Evolutionary conservation across 345 rosid genomes (phyloP).

Genomic region (Lagerstroemia speciosa): DNA sequence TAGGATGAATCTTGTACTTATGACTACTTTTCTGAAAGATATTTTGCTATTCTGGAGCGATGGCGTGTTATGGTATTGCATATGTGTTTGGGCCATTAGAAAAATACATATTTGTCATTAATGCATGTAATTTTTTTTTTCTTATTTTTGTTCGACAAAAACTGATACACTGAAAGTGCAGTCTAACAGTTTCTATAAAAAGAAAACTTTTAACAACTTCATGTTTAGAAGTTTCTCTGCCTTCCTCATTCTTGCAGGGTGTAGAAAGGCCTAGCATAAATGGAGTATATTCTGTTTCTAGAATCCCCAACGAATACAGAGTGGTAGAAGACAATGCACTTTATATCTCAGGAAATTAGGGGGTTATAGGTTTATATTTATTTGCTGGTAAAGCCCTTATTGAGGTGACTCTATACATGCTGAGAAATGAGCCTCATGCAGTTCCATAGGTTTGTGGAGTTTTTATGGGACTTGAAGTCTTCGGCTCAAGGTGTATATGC

Average conservation of each 20-base stretch:
- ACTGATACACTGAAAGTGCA: neutral
- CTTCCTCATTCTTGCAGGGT: neutral
- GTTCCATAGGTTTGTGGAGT: neutral
- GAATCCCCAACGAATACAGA: neutral
- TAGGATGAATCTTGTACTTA: neutral
- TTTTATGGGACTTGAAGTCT: neutral
- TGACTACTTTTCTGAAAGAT: neutral
- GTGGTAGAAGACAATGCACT: neutral
- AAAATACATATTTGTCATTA: neutral
- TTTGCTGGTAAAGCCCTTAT: neutral
- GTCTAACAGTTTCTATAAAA: neutral
- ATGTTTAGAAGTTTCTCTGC: neutral
- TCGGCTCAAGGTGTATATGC: neutral
- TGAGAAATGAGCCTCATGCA: neutral
- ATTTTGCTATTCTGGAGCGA: neutral
- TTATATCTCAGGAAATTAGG: neutral
- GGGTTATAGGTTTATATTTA: neutral
- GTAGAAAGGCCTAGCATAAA: too few species aligned
- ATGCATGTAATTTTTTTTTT: neutral
- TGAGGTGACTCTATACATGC: neutral
- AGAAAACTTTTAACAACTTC: neutral
- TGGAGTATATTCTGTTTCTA: too few species aligned
- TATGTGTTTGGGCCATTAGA: neutral
- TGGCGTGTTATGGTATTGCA: neutral
- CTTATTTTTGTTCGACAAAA: neutral